Conservation (phyloP, 83 land plant species). For the Picea mariana region DNA sequence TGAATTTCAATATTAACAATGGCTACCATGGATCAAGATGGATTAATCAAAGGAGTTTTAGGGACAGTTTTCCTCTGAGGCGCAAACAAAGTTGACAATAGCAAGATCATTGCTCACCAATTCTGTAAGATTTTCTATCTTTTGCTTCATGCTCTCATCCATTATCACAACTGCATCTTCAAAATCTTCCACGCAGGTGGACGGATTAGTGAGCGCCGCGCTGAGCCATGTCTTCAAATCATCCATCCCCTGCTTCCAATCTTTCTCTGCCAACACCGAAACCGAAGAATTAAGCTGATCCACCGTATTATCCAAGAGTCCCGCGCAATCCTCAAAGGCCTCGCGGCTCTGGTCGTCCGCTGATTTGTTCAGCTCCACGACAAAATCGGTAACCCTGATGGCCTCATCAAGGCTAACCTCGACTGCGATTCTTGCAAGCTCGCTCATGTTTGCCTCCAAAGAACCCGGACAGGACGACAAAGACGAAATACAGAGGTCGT, state of each 20-base stretch:
- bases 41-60: no score
- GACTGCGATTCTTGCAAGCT: conserved; percentile 11
- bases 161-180: background rate
- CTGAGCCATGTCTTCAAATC: no score
- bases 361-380: no score
- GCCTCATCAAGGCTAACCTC: conserved; percentile 2
- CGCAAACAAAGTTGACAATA: background rate
- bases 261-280: no score
- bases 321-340: conserved; percentile 16
- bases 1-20: no score
- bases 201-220: background rate
- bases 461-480: background rate
- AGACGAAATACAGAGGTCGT: conserved; percentile 10
- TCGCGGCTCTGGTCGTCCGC: no score
- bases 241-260: no score
- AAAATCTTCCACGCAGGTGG: no score
- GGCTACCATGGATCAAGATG: no score
- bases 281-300: background rate
- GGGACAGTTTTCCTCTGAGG: background rate
- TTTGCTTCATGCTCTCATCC: background rate
- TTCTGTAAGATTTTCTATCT: background rate
- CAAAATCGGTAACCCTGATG: no score
- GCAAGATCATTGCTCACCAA: background rate
- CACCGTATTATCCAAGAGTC: background rate
- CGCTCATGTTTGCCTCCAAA: background rate